Base-by-base conservation (phyloP, 2,329 filamentous ascomycete genomes). In the Talaromyces albobiverticillius region DNA sequence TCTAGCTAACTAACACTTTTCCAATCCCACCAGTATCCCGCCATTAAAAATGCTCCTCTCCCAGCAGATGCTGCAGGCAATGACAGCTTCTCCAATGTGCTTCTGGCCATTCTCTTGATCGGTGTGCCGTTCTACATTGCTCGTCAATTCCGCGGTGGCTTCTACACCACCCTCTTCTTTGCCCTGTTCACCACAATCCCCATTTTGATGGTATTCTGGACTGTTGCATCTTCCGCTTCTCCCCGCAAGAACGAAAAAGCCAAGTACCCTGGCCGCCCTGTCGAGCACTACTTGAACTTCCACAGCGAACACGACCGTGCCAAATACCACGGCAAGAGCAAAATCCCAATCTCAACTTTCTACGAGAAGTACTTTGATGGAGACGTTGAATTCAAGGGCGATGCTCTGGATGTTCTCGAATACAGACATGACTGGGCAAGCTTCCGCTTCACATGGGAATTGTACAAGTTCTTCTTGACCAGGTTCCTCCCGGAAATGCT, bases 331-430 rank as follows among this genome's bases (percentile, higher is more conserved):
- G 76, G 76, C 60, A 77, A 76, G 67, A 76, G 73, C 70, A 76
- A 76, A 65, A 76, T 78, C 34, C 72, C 72, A 53, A 75, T 75
- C 70, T 87, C 95, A 79, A 95, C 90, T 22, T 97, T 97, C 80
- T 86, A 95, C 71, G 92, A 96, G 76, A 95, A 93, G 88, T 97
- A 96, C 81, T 95, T 97, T 75, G 88, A 94, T 68, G 90, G 90
- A 56, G 86, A 95, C 55, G 91, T 96, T 60, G 90, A 96, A 64
- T 93, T 96, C 82, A 97, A 96, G 73, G 92, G 91, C 55, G 94
- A 97, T 74, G 84, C 82, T 66, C 82, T 97, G 59, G 93, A 97
- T 69, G 80, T 89, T 46, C 77, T 97, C 74, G 94, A 97, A 76
- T 94, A 94, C 79, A 83, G 94, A 67, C 93, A 97, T 71, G 94